Base-by-base conservation (phyloP, 495 filamentous ascomycete species). In the Penicillium manginii region DNA sequence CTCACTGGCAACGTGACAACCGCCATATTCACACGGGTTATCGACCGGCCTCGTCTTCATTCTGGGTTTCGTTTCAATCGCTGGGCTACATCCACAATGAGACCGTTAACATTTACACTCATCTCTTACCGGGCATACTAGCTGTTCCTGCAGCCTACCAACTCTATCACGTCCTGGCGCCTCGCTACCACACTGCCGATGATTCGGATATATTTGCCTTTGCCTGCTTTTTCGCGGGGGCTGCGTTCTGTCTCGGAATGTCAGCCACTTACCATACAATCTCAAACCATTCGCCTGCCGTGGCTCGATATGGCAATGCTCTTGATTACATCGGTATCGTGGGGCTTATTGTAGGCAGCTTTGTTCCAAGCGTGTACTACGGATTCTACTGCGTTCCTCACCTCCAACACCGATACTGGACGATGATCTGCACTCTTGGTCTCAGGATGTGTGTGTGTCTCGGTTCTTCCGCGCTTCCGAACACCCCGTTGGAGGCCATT, bases 311-410 rank as follows among this genome's bases (percentile, higher is more conserved):
- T 63, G 85, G 87, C 1, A 91, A 92, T 65, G 79, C 88, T 51
- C 81, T 98, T 32, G 93, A 98, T 68, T 96, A 97, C 68, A 82
- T 93, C 15, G 93, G 93, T 10, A 98, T 97, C 67, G 88, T 97
- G 31, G 83, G 88, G 50, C 75, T 97, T 60, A 97, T 96, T 59
- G 87, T 91, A 60, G 92, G 93, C 33, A 92, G 88, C 69, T 96
- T 90, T 66, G 84, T 96, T 18, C 91, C 93, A 3, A 88, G 88
- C 47, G 71, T 97, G 54, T 96, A 89, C 76, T 98, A 96, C 68
- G 93, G 89, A 3, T 91, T 96, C 65, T 88, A 83, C 65, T 91
- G 88, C 60, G 69, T 83, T 35, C 80, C 83, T 18, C 64, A 70
- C 8, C 70, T 92, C 58, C 83, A 89, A 71, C 78, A 75, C 32